Percentiles rank a stretch among this genome's conserved stretches.
Conservation (phyloP, 2,329 filamentous ascomycete species). For the Pseudogymnoascus sp. region DNA sequence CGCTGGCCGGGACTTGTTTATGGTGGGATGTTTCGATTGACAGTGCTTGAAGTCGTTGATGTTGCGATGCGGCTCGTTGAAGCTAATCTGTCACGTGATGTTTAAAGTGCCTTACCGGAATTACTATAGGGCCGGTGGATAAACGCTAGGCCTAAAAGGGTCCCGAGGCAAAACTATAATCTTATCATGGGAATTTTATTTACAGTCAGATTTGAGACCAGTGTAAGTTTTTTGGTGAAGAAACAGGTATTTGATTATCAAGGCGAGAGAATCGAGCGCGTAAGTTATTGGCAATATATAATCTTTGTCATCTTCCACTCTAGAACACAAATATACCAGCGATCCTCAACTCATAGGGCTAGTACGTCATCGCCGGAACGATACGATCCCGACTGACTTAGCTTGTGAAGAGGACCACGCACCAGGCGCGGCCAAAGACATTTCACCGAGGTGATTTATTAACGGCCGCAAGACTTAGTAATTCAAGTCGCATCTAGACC, state of each 20-base stretch:
- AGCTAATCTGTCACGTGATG: neutral
- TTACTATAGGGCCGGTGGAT: neutral
- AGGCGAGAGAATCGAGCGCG: too few species aligned
- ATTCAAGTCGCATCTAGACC: neutral
- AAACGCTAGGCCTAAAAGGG: neutral
- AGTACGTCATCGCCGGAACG: conserved; percentile 1
- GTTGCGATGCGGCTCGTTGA: conserved; percentile 14
- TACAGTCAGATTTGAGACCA: neutral
- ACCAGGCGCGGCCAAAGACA: neutral
- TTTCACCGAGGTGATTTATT: neutral
- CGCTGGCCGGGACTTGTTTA: conserved; percentile 12
- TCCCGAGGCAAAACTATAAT: neutral
- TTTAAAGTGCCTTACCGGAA: neutral
- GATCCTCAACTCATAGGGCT: neutral
- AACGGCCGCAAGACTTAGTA: neutral
- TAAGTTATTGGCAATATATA: neutral
- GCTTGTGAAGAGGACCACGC: neutral
- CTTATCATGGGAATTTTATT: neutral
- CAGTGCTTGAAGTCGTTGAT: conserved; percentile 10
- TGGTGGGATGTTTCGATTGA: conserved; percentile 8
- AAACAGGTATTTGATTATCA: neutral
- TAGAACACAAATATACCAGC: neutral
- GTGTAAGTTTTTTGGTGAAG: neutral
- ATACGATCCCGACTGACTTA: neutral
- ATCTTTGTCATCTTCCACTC: neutral